Conservation (phyloP, 345 rosid genomes). For the Boechera retrofracta region DNA sequence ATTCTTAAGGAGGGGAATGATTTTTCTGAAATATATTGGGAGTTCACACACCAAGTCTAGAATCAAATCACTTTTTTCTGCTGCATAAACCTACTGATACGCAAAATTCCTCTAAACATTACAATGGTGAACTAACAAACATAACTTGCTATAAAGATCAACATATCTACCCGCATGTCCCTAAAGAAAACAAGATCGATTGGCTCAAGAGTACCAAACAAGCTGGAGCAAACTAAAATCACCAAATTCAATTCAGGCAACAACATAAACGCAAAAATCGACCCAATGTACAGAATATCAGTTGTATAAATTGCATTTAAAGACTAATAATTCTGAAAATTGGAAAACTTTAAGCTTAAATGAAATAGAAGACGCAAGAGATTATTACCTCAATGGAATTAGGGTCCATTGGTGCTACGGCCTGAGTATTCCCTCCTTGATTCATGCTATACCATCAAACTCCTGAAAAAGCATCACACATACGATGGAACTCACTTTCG, state of each 20-base stretch:
- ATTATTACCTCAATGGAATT: slow-evolving; percentile 76
- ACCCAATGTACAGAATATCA: not conserved
- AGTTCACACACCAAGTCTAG: not conserved
- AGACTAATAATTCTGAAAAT: not conserved
- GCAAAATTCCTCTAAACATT: not conserved
- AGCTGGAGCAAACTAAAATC: not conserved
- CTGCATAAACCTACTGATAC: slow-evolving; percentile 15
- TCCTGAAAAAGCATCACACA: slow-evolving; percentile 42
- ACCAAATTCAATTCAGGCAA: slow-evolving; percentile 18
- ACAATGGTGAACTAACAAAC: not conserved
- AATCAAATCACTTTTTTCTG: not conserved
- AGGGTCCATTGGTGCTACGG: slow-evolving; percentile 62
- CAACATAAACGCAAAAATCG: not conserved
- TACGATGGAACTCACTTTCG: slow-evolving; percentile 2
- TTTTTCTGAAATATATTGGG: not conserved
- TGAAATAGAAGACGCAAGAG: not conserved
- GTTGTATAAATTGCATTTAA: not conserved
- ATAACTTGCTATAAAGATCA: not conserved
- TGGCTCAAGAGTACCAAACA: not conserved
- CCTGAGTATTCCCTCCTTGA: slow-evolving; percentile 71
- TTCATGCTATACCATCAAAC: slow-evolving; percentile 67
- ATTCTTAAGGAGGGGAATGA: not conserved
- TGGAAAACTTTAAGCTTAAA: not conserved
- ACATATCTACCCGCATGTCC: not conserved
- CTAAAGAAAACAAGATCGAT: not conserved